Percentiles rank a stretch among this genome's conserved stretches.
Evolutionary conservation across 306 rosid genomes (phyloP).

Genomic region (peach (Prunus persica)): Prunus_persica_NCBIv2 NC_034013.1:1789001-1789500

Average conservation of each 20-base stretch:
- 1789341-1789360: background rate
- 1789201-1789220: background rate
- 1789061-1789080: background rate
- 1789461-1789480: too few relatives aligned
- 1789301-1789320: background rate
- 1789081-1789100: too few relatives aligned
- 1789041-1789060: background rate
- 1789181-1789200: background rate
- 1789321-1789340: background rate
- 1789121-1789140: background rate
- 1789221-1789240: background rate
- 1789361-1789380: too few relatives aligned
- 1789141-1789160: background rate
- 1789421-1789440: too few relatives aligned
- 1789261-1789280: background rate
- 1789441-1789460: too few relatives aligned
- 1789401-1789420: too few relatives aligned
- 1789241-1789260: background rate
- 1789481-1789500: too few relatives aligned
- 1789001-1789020: too few relatives aligned
- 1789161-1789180: background rate
- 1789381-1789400: too few relatives aligned
- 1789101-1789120: too few relatives aligned
- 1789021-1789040: too few relatives aligned
- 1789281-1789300: background rate